phyloP scores from a whole-genome alignment of 2,329 filamentous ascomycete genomes.

The Fusarium chaquense region DNA sequence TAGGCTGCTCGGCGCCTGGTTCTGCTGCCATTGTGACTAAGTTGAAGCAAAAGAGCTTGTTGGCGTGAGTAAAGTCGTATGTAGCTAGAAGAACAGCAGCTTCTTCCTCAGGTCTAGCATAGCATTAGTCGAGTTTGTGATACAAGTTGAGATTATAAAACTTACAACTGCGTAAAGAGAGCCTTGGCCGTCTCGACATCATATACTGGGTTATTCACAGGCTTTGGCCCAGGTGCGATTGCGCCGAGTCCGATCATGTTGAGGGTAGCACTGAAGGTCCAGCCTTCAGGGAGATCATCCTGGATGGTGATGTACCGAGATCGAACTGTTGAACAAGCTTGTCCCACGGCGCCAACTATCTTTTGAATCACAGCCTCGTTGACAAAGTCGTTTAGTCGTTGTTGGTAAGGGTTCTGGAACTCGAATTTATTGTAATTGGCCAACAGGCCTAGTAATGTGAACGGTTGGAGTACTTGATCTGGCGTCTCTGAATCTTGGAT shows the following conservation, averaged over 20 bases:
- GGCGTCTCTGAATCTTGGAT: constrained; percentile 81
- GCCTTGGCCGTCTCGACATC: constrained; percentile 85
- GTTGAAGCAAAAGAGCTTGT: constrained; percentile 93
- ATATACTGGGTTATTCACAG: constrained; percentile 67
- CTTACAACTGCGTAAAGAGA: constrained; percentile 83
- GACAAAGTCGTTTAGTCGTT: constrained; percentile 93
- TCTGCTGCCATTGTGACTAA: constrained; percentile 73
- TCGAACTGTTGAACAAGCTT: constrained; percentile 75
- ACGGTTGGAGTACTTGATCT: constrained; percentile 75
- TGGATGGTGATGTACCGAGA: constrained; percentile 86
- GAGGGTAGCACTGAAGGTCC: constrained; percentile 84
- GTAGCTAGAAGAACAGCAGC: constrained; percentile 84
- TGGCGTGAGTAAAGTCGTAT: constrained; percentile 94
- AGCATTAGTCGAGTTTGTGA: constrained; percentile 4
- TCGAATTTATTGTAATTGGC: constrained; percentile 99
- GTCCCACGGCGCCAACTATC: constrained; percentile 81
- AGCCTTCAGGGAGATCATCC: constrained; percentile 90
- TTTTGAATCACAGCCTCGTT: constrained; percentile 89
- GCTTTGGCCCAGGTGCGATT: constrained; percentile 76
- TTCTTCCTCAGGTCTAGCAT: constrained; percentile 77
- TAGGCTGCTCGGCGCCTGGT: constrained; percentile 76
- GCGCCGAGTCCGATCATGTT: constrained; percentile 86
- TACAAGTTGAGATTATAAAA: constrained; percentile 42
- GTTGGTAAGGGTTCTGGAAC: constrained; percentile 94
- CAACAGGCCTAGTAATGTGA: constrained; percentile 85